Conservation (phyloP, 495 filamentous ascomycete genomes). For the Annulohypoxylon bovei region DNA sequence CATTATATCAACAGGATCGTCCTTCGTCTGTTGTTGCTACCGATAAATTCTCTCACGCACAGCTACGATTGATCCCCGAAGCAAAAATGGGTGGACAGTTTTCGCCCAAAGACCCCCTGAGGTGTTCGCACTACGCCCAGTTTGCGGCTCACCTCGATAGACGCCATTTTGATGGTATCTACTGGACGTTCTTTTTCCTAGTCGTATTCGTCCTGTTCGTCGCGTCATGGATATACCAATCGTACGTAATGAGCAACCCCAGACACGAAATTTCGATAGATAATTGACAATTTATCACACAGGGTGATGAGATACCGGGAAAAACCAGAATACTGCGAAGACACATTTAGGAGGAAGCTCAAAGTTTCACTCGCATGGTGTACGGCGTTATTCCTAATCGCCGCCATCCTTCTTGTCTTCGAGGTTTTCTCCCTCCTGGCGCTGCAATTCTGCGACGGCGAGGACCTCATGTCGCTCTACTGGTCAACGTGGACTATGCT, state of each 20-base stretch:
- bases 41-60: not conserved
- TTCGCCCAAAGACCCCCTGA: slow-evolving; percentile 40
- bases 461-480: slow-evolving; percentile 60
- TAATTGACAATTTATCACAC: slow-evolving; percentile 20
- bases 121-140: slow-evolving; percentile 57
- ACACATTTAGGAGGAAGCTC: slow-evolving; percentile 35
- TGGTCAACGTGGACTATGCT: slow-evolving; percentile 61
- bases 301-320: slow-evolving; percentile 31
- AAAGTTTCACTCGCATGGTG: slow-evolving; percentile 40
- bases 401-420: slow-evolving; percentile 50
- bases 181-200: slow-evolving; percentile 57
- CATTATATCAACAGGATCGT: slow-evolving; percentile 4
- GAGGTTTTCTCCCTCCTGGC: slow-evolving; percentile 55
- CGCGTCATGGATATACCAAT: slow-evolving; percentile 53
- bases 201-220: slow-evolving; percentile 53
- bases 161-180: slow-evolving; percentile 55
- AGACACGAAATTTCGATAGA: not conserved
- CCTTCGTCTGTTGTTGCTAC: not conserved
- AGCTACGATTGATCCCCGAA: not conserved
- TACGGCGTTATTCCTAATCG: slow-evolving; percentile 47
- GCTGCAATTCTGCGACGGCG: slow-evolving; percentile 59
- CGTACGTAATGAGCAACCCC: slow-evolving; percentile 43
- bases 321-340: slow-evolving; percentile 15
- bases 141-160: slow-evolving; percentile 54
- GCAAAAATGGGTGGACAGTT: slow-evolving; percentile 51